These are phyloP conservation scores for Cornus kousa DNA, from an alignment of 148 eudicot species.

Conservation along the genomic window DNA sequence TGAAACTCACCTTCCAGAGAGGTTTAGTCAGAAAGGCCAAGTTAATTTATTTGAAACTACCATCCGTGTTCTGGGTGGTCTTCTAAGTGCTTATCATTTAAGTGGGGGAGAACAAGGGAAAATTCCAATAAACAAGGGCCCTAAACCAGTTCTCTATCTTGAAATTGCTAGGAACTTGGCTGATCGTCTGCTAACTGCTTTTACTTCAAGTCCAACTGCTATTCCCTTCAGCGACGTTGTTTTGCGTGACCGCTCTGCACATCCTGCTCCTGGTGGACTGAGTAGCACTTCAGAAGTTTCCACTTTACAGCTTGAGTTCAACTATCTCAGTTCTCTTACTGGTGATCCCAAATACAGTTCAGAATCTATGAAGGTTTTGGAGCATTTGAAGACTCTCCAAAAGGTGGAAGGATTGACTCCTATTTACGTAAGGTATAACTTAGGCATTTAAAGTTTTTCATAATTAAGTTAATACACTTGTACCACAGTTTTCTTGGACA, in stretches of 20 bases:
- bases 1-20: slow-evolving; percentile 73
- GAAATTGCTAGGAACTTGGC: slow-evolving; percentile 80
- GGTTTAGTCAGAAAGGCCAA: slow-evolving; percentile 73
- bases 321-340: slow-evolving; percentile 73
- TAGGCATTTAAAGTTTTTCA: neutral
- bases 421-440: slow-evolving; percentile 76
- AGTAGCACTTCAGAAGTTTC: slow-evolving; percentile 97
- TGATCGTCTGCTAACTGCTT: slow-evolving; percentile 77
- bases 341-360: slow-evolving; percentile 77
- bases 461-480: neutral
- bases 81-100: slow-evolving; percentile 94
- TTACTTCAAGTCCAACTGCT: slow-evolving; percentile 82
- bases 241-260: slow-evolving; percentile 63
- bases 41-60: slow-evolving; percentile 97
- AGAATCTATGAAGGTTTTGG: slow-evolving; percentile 89
- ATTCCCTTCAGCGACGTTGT: slow-evolving; percentile 92
- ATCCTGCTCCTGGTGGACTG: slow-evolving; percentile 84
- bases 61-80: slow-evolving; percentile 91
- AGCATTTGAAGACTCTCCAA: slow-evolving; percentile 78
- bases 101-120: slow-evolving; percentile 52
- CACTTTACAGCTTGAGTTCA: slow-evolving; percentile 87
- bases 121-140: slow-evolving; percentile 39
- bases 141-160: slow-evolving; percentile 67
- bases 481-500: neutral
- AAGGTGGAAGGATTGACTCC: slow-evolving; percentile 95